phyloP scores from a whole-genome alignment of 2,329 filamentous ascomycete species.

The Alternaria sp. region DNA sequence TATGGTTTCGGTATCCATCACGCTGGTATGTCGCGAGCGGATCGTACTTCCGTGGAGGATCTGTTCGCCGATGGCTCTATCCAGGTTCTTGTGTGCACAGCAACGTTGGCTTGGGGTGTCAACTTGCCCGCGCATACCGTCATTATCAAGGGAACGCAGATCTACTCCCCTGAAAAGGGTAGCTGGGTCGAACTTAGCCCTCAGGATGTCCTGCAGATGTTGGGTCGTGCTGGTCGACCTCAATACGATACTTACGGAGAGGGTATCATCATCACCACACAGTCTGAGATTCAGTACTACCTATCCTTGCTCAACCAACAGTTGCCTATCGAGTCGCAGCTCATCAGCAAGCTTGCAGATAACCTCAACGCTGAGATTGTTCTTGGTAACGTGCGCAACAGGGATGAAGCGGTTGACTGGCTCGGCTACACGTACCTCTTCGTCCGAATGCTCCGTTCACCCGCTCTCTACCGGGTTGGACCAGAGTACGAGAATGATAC shows the following conservation, averaged over 20 bases:
- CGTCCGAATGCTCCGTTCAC: constrained; percentile 94
- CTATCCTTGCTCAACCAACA: constrained; percentile 96
- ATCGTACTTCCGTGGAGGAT: constrained; percentile 93
- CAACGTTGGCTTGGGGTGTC: constrained; percentile 98
- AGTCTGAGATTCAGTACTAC: constrained; percentile 95
- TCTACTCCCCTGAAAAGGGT: constrained; percentile 98
- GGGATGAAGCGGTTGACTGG: constrained; percentile 99
- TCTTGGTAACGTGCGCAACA: constrained; percentile 85
- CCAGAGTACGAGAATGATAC: constrained; percentile 94
- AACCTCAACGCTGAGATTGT: constrained; percentile 97
- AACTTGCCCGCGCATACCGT: constrained; percentile 97
- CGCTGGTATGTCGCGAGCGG: constrained; percentile 94
- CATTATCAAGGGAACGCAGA: constrained; percentile 97
- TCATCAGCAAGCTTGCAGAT: constrained; percentile 90
- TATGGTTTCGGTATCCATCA: constrained; percentile 99
- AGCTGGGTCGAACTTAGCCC: constrained; percentile 98
- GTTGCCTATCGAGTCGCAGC: constrained; percentile 94
- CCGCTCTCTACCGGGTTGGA: constrained; percentile 92
- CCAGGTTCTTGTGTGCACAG: constrained; percentile 94
- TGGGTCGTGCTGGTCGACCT: constrained; percentile 92
- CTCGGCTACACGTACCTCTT: constrained; percentile 98
- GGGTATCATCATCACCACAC: constrained; percentile 97
- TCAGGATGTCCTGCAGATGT: constrained; percentile 97
- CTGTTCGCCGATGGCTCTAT: constrained; percentile 90
- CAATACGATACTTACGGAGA: constrained; percentile 98